Base-by-base conservation (phyloP, 139 green algal species). In the Axilococcus clingmanii region DNA sequence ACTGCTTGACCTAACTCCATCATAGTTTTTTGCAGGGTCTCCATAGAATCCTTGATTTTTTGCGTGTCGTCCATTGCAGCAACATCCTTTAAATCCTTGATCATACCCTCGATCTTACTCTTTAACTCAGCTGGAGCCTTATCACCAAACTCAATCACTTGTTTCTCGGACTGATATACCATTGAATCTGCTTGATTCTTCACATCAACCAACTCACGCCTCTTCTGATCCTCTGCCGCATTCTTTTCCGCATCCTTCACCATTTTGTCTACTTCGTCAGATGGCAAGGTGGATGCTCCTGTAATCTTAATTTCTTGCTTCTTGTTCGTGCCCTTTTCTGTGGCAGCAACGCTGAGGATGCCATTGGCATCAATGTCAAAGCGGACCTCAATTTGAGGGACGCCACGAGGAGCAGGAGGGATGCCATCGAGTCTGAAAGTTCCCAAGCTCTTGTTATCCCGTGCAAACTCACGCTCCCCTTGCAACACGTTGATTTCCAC, bases 351-450 rank as follows among this genome's bases (percentile, higher is more conserved):
- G 12, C 63, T 82, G 30, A 98, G 75, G 67, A 98, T 98, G 48
- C 91, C 91, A 67, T 98, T 98, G 61, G 91, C 91, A 58, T 98
- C 91, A 59, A 98, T 97, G 80, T 98, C 91, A 60, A 98, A 98
- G 74, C 94, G 94, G 28, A 96, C 91, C 72, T 97, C 89, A 23
- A 93, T 78, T 72, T 98, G 91, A 7, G 89, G 88, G 28, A 97
- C 80, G 22, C 91, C 91, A 32, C 91, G 82, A 0, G 90, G 81
- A 1, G 91, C 91, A n/a, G 91, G 80, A 25, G 91, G 91, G 57
- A 98, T 97, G 57, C 91, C 91, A 57, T 97, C 91, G 53, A 98
- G 72, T 25, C 88, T 67, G 80, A 95, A 97, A 57, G 49, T 57
- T 48, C 91, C 91, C 59, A 98, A 72, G 29, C 59, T 83, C 83